These are phyloP conservation scores for Ajuga chamaepitys DNA, from an alignment of 257 asterid genomes.

Conservation along the genomic window DNA sequence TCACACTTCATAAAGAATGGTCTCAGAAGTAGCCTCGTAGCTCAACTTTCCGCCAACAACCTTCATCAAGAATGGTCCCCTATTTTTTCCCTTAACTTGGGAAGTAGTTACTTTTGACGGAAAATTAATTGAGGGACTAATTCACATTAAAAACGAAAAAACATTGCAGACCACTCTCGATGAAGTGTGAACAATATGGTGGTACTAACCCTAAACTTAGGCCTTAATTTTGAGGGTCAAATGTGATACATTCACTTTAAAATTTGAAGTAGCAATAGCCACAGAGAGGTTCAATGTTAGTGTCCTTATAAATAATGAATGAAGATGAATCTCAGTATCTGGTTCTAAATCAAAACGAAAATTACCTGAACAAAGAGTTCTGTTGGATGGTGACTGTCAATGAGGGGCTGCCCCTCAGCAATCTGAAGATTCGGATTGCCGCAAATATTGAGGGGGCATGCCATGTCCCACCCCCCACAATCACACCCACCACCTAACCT, in stretches of 20 bases:
- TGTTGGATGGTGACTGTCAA: slow-evolving; percentile 35
- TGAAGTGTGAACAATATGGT: no score
- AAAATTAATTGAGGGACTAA: no score
- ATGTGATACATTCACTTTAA: not conserved
- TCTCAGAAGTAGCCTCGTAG: no score
- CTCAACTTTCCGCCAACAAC: no score
- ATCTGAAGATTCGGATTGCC: slow-evolving; percentile 31
- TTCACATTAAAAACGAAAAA: no score
- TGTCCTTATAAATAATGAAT: not conserved
- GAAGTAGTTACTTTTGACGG: no score
- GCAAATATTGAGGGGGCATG: slow-evolving; percentile 68
- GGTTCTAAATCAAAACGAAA: not conserved
- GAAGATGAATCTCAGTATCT: not conserved
- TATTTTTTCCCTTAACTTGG: no score
- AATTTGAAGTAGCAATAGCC: not conserved
- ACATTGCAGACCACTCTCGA: no score
- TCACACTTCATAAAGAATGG: no score
- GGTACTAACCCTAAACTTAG: no score
- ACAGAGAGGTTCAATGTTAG: not conserved
- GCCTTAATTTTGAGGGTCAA: no score
- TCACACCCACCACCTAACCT: slow-evolving; percentile 89
- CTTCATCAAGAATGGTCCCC: no score
- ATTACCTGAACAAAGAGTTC: slow-evolving; percentile 75
- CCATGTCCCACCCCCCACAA: slow-evolving; percentile 99
- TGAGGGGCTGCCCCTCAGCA: slow-evolving; percentile 28